Evolutionary conservation across 805 yeast genomes (phyloP), one percentile per base, ranked within the genome.

Genomic region (Monosporozyma yasuniensis): DNA sequence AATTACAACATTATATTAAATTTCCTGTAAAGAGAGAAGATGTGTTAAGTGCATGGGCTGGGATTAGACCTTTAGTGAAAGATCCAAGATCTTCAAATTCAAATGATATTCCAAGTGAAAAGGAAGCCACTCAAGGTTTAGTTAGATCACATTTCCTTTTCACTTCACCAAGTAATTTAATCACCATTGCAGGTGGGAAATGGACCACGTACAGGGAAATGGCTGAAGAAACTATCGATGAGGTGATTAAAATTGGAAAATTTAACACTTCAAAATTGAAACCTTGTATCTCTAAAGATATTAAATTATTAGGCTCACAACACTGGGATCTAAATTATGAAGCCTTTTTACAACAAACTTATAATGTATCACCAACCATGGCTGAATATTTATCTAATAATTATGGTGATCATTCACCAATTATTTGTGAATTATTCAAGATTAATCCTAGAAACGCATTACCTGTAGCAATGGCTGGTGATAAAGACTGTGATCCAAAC

Each of bases 171-270:
- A 75, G 84, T 50, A 93, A 91, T 23, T 77, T 90, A 58, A 75
- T 90, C 38, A 90, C 98, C 38, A 85, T 90, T 57, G 83, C 95
- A 18, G 98, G 97, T 61, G 98, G 98, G 67, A 90, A 90, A 72
- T 90, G 98, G 98, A 90, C 98, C 48, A 90, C 98, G 35, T 91
- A 90, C 74, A 79, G 97, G 73, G 95, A 88, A 73, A 90, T 90
- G 97, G 96, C 97, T 21, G 83, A 90, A 72, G 96, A 91, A 72
- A 87, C 96, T 43, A 82, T 90, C 44, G 83, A 87, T 67, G 80
- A 79, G 57, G 80, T 85, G 48, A 74, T 87, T 45, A 73, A 78
- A 62, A 70, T 71, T 47, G 70, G 67, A 16, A 59, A 69, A 45
- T 70, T 75, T 50, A 38, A 25, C 1, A 55, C 65, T 37, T 38